phyloP scores from a whole-genome alignment of 225 moss, liverwort and hornwort species.

The Sphagnum contortum region DNA sequence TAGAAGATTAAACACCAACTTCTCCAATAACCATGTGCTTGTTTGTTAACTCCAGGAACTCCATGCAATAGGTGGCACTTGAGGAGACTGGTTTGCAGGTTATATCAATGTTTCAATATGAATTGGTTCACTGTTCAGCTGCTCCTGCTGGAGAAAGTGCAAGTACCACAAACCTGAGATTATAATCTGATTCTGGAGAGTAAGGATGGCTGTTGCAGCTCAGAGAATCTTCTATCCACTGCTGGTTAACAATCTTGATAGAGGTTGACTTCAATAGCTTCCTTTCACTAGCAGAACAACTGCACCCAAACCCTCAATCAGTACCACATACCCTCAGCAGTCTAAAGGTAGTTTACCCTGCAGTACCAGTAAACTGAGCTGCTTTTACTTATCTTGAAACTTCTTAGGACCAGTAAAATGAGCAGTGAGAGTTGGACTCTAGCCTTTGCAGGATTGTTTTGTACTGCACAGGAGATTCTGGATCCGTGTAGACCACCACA shows the following conservation, averaged over 20 bases:
- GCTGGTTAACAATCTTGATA: conserved; percentile 66
- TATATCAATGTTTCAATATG: too few species aligned
- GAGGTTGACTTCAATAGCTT: conserved; percentile 37
- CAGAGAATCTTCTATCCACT: conserved; percentile 67
- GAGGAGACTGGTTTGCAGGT: too few species aligned
- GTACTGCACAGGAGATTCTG: conserved; percentile 44
- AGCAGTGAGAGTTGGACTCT: not conserved
- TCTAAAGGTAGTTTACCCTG: too few species aligned
- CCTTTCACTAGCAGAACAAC: conserved; percentile 41
- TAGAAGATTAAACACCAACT: too few species aligned
- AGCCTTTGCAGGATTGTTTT: conserved; percentile 59
- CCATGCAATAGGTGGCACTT: too few species aligned
- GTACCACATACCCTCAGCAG: too few species aligned
- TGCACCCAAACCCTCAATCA: conserved; percentile 14
- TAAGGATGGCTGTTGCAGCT: conserved; percentile 27
- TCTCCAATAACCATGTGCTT: too few species aligned
- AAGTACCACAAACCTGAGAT: conserved; percentile 54
- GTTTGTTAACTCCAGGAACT: too few species aligned
- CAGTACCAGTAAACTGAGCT: too few species aligned
- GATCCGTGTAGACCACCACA: conserved; percentile 58
- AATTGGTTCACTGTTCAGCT: too few species aligned
- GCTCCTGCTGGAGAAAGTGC: too few species aligned
- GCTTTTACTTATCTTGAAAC: too few species aligned
- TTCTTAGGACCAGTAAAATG: not conserved
- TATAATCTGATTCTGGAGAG: conserved; percentile 32